Evolutionary conservation across 176 grass and related monocot genomes (phyloP).

Genomic region (Aegilops sharonensis): DNA sequence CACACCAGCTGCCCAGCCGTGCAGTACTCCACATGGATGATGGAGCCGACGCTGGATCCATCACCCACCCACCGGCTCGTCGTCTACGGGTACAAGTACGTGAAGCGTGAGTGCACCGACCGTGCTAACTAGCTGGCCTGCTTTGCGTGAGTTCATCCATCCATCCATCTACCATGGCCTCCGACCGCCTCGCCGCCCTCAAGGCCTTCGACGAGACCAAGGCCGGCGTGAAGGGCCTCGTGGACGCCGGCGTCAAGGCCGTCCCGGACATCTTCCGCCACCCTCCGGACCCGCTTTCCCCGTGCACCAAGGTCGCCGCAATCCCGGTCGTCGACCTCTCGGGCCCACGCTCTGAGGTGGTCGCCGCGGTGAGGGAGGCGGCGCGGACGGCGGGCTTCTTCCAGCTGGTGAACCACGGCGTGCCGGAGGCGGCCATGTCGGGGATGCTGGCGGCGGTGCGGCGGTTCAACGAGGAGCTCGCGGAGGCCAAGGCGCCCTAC

Average conservation of each 20-base stretch:
- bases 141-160: too few species aligned
- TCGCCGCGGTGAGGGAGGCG: background rate
- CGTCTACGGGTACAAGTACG: too few species aligned
- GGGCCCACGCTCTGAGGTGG: background rate
- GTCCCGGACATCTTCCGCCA: background rate
- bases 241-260: background rate
- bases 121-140: too few species aligned
- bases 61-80: too few species aligned
- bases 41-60: too few species aligned
- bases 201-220: background rate
- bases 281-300: background rate
- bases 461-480: background rate
- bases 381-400: background rate
- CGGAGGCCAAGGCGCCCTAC: background rate
- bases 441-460: background rate
- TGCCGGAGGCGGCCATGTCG: background rate
- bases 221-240: background rate
- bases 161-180: too few species aligned
- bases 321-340: background rate
- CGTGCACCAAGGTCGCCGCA: background rate
- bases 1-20: background rate
- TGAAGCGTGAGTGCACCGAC: too few species aligned
- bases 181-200: background rate
- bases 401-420: background rate
- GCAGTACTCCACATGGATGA: background rate